Base-by-base conservation (phyloP, 177 flowering plant species). In the Vitis hybrid region DNA sequence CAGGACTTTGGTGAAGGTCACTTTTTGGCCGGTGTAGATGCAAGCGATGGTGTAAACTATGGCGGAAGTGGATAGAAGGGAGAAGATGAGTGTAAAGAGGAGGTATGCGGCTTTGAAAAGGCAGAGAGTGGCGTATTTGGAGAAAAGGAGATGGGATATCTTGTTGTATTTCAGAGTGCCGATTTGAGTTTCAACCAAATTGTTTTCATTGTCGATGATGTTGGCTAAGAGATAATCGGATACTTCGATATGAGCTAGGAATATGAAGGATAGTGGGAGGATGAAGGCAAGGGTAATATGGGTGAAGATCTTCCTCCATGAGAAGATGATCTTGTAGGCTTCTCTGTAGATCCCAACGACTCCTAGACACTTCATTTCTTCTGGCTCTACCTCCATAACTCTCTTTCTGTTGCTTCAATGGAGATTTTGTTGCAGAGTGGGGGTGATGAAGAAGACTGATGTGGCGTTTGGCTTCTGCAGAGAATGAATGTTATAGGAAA, bases 301-400 rank as follows among this genome's bases (percentile, higher is more conserved):
- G 78, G 21, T 70, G 83, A 88, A 86, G 73, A 88, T 75, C 60
- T 84, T 84, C 3, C 82, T 67, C 74, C 81, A 81, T 66, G 80
- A 60, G 66, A 56, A 45, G 62, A 84, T 77, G 73, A 88, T 58
- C 73, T 81, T 86, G 77, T 40, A 67, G 70, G 90, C 32, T 71
- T 89, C 88, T 50, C 51, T 64, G 80, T 56, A 85, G 75, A 88
- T 79, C 61, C 82, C 94, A 52, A 81, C 73, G 56, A 82, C 23
- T 4, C 89, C 88, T 4, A 89, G 74, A 57, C 85, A 88, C 12
- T 86, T 90, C 70, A 88, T 77, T 58, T 89, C 90, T 74, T 88
- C 94, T 75, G 80, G 91, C 11, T 84, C 91, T 64, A 66, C 77
- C 50, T 88, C 88, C 94, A 89, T 89, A 21, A 1, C 57, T 10